Evolutionary conservation across 805 yeast species (phyloP).

Genomic region (Ogataea salicorniae): DNA sequence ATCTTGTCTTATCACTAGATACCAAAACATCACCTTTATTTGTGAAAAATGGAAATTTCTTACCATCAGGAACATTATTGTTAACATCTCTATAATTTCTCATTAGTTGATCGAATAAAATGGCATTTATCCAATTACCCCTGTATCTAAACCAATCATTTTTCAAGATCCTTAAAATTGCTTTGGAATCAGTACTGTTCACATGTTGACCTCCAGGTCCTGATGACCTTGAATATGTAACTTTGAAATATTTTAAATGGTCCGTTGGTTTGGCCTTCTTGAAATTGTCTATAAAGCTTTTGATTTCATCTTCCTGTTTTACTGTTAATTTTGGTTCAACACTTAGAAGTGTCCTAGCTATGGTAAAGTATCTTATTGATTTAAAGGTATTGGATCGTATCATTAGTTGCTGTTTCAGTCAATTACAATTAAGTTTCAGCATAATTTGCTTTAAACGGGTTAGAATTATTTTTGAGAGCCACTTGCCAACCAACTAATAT

Average conservation of each 20-base stretch:
- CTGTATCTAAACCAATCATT: slow-evolving; percentile 36
- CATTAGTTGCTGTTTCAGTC: too few species aligned
- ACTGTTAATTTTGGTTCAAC: neutral
- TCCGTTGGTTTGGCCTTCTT: neutral
- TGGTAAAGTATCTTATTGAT: too few species aligned
- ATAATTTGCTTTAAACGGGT: too few species aligned
- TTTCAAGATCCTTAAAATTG: slow-evolving; percentile 25
- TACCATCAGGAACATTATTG: slow-evolving; percentile 1
- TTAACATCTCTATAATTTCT: slow-evolving; percentile 14
- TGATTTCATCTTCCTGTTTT: neutral
- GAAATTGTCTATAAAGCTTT: neutral
- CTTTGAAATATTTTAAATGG: slow-evolving; percentile 25
- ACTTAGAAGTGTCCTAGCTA: too few species aligned
- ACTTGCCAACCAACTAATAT: too few species aligned
- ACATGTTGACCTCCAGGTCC: slow-evolving; percentile 63
- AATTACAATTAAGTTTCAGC: too few species aligned
- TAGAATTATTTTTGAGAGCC: too few species aligned
- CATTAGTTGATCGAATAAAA: slow-evolving; percentile 31
- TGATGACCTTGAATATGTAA: slow-evolving; percentile 44
- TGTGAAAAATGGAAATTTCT: slow-evolving; percentile 26
- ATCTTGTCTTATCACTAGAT: slow-evolving; percentile 29
- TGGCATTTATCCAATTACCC: slow-evolving; percentile 39
- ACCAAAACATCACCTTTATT: slow-evolving; percentile 23
- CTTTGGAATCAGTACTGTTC: slow-evolving; percentile 53
- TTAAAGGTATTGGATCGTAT: too few species aligned